Percentiles rank a stretch among this genome's conserved stretches.
Conservation (phyloP, 768 basidiomycete species). For the Gelatoporia subvermispora region DNA sequence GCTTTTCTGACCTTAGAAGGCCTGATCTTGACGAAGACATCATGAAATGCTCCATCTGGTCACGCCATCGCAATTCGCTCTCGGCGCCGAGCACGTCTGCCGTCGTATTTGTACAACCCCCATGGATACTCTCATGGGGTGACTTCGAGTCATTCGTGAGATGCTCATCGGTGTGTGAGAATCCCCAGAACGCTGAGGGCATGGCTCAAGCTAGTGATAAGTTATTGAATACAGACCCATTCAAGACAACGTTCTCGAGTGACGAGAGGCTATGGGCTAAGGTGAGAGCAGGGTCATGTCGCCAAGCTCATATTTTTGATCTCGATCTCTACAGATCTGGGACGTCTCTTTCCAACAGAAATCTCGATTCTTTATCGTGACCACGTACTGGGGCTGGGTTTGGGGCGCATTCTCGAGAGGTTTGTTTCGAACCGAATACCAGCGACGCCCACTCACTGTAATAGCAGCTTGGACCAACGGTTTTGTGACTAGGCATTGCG, state of each 20-base stretch:
- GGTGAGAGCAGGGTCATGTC: slow-evolving; percentile 7
- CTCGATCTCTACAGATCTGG: slow-evolving; percentile 27
- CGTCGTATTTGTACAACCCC: slow-evolving; percentile 33
- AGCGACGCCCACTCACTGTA: not conserved
- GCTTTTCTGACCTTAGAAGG: slow-evolving; percentile 18
- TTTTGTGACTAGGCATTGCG: slow-evolving; percentile 11
- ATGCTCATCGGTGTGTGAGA: slow-evolving; percentile 10
- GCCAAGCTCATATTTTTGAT: too few relatives aligned
- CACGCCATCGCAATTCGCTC: slow-evolving; percentile 2
- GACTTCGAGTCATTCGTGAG: slow-evolving; percentile 31
- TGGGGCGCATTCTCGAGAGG: slow-evolving; percentile 39
- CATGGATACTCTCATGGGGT: slow-evolving; percentile 31
- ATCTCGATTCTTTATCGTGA: slow-evolving; percentile 37
- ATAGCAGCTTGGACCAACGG: slow-evolving; percentile 18
- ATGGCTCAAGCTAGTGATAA: not conserved
- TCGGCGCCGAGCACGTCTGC: slow-evolving; percentile 7
- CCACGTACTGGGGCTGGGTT: slow-evolving; percentile 38
- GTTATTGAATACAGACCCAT: not conserved
- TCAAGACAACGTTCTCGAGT: slow-evolving; percentile 1
- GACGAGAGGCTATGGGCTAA: slow-evolving; percentile 24
- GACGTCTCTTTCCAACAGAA: slow-evolving; percentile 32
- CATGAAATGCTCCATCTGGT: slow-evolving; percentile 16
- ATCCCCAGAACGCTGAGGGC: slow-evolving; percentile 16
- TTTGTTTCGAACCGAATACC: slow-evolving; percentile 10
- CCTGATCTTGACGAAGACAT: slow-evolving; percentile 14